Evolutionary conservation across 345 rosid genomes (phyloP).

Genomic region (Ricinus communis): DNA sequence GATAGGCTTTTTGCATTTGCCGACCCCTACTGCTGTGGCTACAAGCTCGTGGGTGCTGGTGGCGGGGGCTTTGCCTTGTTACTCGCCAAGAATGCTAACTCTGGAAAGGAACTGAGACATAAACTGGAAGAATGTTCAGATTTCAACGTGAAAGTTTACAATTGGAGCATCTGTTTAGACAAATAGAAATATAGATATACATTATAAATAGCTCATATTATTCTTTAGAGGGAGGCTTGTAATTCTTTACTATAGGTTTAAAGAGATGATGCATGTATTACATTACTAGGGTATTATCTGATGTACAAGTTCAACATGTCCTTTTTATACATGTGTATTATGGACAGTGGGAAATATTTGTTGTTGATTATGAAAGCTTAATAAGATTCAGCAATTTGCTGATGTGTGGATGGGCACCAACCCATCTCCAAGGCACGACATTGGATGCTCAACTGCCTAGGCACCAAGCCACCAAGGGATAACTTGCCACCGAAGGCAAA

Average conservation of each 20-base stretch:
- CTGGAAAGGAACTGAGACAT: conserved; percentile 50
- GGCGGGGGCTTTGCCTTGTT: conserved; percentile 91
- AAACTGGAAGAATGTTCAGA: conserved; percentile 47
- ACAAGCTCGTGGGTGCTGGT: conserved; percentile 96
- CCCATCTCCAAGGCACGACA: background rate
- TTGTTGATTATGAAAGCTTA: background rate
- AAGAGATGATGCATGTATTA: too few relatives aligned
- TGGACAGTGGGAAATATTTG: background rate
- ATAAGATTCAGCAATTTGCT: background rate
- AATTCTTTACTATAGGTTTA: background rate
- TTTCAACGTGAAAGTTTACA: conserved; percentile 57
- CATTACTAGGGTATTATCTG: background rate
- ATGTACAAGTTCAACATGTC: too few relatives aligned
- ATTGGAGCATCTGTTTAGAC: conserved; percentile 51
- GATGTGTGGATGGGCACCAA: too few relatives aligned
- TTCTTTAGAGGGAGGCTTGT: background rate
- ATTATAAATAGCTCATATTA: background rate
- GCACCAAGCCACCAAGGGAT: conserved; percentile 2
- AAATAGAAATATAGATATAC: conserved; percentile 7
- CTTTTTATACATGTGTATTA: too few relatives aligned
- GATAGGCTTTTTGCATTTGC: conserved; percentile 66
- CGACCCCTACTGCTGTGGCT: conserved; percentile 79
- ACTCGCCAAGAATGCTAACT: conserved; percentile 55
- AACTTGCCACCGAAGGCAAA: conserved; percentile 25
- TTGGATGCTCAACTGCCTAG: background rate